Percentiles rank a stretch among this genome's conserved stretches.
These are phyloP conservation scores for Laburnicola sp. DNA, from an alignment of 2,329 filamentous ascomycete species.

Conservation along the genomic window DNA sequence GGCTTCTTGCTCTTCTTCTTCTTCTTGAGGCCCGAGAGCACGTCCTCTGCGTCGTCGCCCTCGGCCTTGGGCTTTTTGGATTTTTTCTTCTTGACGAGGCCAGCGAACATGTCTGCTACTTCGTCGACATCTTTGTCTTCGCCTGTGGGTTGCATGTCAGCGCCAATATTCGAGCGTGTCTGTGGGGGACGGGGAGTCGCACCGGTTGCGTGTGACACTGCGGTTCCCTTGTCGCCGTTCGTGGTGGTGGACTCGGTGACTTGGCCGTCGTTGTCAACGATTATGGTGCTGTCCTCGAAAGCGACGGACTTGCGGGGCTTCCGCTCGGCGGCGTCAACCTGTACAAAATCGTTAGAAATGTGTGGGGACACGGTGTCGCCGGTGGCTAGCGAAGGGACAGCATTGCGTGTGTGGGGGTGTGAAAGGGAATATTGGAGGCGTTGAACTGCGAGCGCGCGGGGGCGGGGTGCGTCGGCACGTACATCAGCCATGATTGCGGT, in stretches of 20 bases:
- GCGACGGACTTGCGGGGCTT: conserved; percentile 91
- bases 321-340: conserved; percentile 54
- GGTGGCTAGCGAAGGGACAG: background rate
- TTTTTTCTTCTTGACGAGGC: conserved; percentile 88
- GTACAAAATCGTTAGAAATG: background rate
- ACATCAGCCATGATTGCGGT: conserved; percentile 58
- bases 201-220: conserved; percentile 66
- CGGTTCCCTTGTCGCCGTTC: conserved; percentile 77
- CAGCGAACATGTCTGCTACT: conserved; percentile 57
- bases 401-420: background rate
- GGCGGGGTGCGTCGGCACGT: conserved; percentile 36
- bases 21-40: conserved; percentile 71
- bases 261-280: conserved; percentile 87
- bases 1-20: conserved; percentile 83
- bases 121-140: conserved; percentile 58
- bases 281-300: conserved; percentile 83
- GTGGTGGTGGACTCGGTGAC: conserved; percentile 73
- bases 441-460: no score
- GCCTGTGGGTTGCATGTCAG: conserved; percentile 31
- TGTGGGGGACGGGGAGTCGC: conserved; percentile 14
- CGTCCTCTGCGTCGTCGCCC: conserved; percentile 57
- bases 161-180: background rate
- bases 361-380: background rate
- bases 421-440: conserved; percentile 29
- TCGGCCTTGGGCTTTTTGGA: conserved; percentile 65